These are phyloP conservation scores for Daldinia concentrica DNA, from an alignment of 495 filamentous ascomycete genomes.

Conservation along the genomic window DNA sequence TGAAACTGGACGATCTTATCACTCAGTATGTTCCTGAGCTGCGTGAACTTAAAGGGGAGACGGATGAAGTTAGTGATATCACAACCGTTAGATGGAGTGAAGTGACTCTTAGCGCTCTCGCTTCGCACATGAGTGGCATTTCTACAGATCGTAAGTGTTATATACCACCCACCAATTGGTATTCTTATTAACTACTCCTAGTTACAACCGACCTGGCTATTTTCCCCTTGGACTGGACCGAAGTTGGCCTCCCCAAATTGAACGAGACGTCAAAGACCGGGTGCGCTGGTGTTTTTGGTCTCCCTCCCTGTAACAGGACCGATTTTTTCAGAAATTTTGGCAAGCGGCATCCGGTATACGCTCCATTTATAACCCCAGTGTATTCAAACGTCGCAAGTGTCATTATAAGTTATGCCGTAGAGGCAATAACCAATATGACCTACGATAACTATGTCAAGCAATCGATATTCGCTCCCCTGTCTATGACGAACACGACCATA, in stretches of 20 bases:
- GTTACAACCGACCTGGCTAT: conserved; percentile 44
- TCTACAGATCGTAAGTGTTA: conserved; percentile 45
- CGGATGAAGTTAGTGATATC: conserved; percentile 40
- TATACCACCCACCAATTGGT: background rate
- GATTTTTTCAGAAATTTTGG: conserved; percentile 52
- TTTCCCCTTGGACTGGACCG: conserved; percentile 42
- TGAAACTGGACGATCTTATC: conserved; percentile 57
- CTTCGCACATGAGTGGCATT: conserved; percentile 52
- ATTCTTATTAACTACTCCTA: conserved; percentile 15
- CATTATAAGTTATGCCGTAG: conserved; percentile 52
- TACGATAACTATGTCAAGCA: conserved; percentile 45
- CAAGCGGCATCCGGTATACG: conserved; percentile 49
- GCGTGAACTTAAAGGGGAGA: conserved; percentile 40
- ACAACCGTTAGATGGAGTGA: conserved; percentile 50
- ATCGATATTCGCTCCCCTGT: conserved; percentile 51
- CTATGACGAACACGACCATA: conserved; percentile 53
- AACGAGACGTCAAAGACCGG: conserved; percentile 40
- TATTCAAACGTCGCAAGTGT: conserved; percentile 55
- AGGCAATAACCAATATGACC: conserved; percentile 47
- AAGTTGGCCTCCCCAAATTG: conserved; percentile 45
- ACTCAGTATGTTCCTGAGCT: conserved; percentile 58
- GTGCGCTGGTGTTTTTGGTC: conserved; percentile 49
- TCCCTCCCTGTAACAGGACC: conserved; percentile 40
- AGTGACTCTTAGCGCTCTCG: conserved; percentile 51
- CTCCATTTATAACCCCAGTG: conserved; percentile 49